Evolutionary conservation across 1,284 basidiomycete species (phyloP).

Genomic region (Trichosporon sp.): DNA sequence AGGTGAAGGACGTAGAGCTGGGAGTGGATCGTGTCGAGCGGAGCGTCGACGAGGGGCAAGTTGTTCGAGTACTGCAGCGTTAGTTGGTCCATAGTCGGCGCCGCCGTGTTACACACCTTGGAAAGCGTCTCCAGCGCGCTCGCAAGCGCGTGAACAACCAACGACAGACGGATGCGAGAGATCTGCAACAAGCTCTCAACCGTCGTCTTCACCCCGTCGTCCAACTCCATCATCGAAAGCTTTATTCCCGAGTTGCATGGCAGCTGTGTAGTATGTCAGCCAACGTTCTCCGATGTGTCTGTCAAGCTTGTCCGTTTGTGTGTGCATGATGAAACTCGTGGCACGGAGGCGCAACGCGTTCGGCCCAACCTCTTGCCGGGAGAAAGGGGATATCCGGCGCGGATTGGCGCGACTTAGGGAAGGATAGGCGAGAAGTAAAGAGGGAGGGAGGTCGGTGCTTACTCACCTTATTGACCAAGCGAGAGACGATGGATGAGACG

Average conservation of each 20-base stretch:
- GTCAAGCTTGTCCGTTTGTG: not conserved
- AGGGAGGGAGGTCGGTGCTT: not conserved
- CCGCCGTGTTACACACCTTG: slow-evolving; percentile 61
- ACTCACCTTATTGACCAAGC: slow-evolving; percentile 52
- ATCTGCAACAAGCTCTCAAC: slow-evolving; percentile 77
- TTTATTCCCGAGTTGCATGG: slow-evolving; percentile 78
- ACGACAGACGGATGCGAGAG: slow-evolving; percentile 71
- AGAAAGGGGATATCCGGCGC: not conserved
- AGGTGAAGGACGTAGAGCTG: slow-evolving; percentile 87
- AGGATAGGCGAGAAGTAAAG: not conserved
- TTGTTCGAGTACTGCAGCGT: slow-evolving; percentile 50
- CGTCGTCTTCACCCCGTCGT: slow-evolving; percentile 70
- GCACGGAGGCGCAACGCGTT: not conserved
- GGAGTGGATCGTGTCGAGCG: slow-evolving; percentile 79
- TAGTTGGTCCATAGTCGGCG: slow-evolving; percentile 39
- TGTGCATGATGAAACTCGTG: not conserved
- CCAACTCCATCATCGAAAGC: slow-evolving; percentile 71
- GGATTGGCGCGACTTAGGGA: not conserved
- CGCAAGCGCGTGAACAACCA: slow-evolving; percentile 75
- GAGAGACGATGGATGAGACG: slow-evolving; percentile 42
- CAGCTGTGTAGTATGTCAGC: slow-evolving; percentile 61
- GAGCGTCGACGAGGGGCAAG: slow-evolving; percentile 56
- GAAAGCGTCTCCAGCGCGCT: slow-evolving; percentile 74
- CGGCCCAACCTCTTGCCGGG: not conserved
- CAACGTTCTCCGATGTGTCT: not conserved